Evolutionary conservation across 2,329 filamentous ascomycete species (phyloP).

Genomic region (Blastomyces parvus): DNA sequence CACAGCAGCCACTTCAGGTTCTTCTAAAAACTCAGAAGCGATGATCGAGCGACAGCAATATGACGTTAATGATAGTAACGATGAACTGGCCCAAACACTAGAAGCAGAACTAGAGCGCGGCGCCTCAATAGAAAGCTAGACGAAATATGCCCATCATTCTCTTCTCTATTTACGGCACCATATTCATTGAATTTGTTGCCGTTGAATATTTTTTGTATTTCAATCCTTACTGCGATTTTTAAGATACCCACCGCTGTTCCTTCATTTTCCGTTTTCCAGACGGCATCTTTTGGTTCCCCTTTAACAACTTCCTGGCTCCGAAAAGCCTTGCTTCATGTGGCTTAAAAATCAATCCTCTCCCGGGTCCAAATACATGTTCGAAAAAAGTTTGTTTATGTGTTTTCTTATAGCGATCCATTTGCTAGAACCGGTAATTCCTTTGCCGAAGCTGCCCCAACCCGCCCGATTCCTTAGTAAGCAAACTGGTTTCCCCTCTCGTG

Average conservation of each 20-base stretch:
- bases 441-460: not conserved
- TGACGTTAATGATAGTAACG: conserved; percentile 12
- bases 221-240: conserved; percentile 1
- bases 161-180: not conserved
- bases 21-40: not conserved
- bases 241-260: conserved; percentile 8
- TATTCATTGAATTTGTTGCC: not conserved
- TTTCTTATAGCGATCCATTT: not conserved
- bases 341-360: no score
- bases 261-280: not conserved
- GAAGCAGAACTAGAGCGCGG: conserved; percentile 20
- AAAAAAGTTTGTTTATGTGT: not conserved
- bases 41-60: not conserved
- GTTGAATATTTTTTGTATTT: not conserved
- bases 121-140: not conserved
- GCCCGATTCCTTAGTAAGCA: not conserved
- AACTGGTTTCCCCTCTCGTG: not conserved
- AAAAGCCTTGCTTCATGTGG: not conserved
- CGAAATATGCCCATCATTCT: not conserved
- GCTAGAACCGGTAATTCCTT: no score
- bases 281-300: not conserved
- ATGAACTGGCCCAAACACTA: conserved; percentile 21
- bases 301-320: not conserved
- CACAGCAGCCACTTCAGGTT: not conserved
- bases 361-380: not conserved